Percentiles rank a stretch among this genome's conserved stretches.
Evolutionary conservation across 257 asterid species (phyloP).

Genomic region (Plantago elongata): DNA sequence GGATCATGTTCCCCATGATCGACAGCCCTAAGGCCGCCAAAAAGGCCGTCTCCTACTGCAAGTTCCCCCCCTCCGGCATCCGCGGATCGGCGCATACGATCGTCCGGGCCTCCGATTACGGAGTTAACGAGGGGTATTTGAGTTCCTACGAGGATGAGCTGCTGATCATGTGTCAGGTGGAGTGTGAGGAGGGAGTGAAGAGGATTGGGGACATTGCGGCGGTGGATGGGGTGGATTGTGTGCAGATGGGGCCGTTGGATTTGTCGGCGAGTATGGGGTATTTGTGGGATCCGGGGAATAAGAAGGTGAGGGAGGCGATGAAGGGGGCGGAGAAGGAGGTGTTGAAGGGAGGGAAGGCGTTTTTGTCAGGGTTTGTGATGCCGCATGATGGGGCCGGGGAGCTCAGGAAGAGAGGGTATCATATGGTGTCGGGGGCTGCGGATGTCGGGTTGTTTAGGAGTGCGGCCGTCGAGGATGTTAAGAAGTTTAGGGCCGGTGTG

Average conservation of each 20-base stretch:
- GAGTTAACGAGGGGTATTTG: constrained; percentile 4
- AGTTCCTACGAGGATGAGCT: constrained; percentile 8
- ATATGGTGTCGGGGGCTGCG: constrained; percentile 10
- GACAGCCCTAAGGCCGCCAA: constrained; percentile 4
- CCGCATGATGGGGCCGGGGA: constrained; percentile 8
- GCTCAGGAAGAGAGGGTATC: constrained; percentile 14
- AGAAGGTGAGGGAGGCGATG: constrained; percentile 10
- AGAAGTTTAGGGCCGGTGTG: constrained; percentile 4
- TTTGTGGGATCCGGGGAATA: constrained; percentile 16
- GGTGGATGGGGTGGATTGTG: constrained; percentile 13
- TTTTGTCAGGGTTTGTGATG: constrained; percentile 13
- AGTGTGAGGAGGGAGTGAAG: constrained; percentile 12
- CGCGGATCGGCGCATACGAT: constrained; percentile 6
- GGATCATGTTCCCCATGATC: constrained; percentile 13
- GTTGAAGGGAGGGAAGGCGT: constrained; percentile 7
- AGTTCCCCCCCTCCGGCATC: neutral
- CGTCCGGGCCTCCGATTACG: neutral
- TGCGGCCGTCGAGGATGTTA: constrained; percentile 14
- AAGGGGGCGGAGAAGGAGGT: constrained; percentile 14
- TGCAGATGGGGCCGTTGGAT: constrained; percentile 19
- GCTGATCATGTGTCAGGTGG: constrained; percentile 15
- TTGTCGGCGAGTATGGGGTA: constrained; percentile 18
- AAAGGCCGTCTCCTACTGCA: constrained; percentile 6
- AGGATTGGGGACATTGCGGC: constrained; percentile 5
- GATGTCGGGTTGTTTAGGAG: constrained; percentile 15